Conservation (phyloP, 2,329 filamentous ascomycete species). For the Sporothrix variecibatus region DNA sequence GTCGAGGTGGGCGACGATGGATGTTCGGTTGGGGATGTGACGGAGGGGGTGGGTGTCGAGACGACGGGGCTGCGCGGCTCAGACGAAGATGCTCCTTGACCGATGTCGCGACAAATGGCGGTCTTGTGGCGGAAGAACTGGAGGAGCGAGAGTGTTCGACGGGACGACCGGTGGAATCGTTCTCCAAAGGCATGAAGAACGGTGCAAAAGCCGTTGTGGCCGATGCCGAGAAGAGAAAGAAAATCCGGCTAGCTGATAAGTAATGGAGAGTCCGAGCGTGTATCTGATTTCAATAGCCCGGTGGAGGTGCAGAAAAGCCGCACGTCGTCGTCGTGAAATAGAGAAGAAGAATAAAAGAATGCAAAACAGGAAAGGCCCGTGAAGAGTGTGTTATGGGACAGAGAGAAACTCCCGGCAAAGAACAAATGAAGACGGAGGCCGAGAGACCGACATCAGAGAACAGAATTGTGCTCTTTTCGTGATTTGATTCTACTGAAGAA, state of each 20-base stretch:
- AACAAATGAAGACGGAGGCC: neutral
- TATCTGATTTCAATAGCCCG: neutral
- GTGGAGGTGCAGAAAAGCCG: constrained; percentile 2
- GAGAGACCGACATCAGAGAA: neutral
- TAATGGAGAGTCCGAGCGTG: neutral
- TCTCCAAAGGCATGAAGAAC: constrained; percentile 27
- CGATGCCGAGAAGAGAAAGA: neutral
- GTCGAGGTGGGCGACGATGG: constrained; percentile 19
- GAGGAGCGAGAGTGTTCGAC: neutral
- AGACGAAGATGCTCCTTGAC: neutral
- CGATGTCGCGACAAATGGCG: neutral
- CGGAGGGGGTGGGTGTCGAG: neutral
- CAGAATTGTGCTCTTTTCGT: neutral
- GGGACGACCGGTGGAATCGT: constrained; percentile 1
- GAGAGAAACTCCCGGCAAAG: neutral
- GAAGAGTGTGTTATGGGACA: neutral
- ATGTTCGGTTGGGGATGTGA: constrained; percentile 12
- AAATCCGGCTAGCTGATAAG: neutral
- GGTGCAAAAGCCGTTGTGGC: neutral
- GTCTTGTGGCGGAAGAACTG: neutral
- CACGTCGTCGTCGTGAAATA: neutral
- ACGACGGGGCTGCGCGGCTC: neutral
- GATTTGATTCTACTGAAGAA: neutral
- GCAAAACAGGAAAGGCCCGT: neutral
- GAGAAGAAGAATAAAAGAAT: neutral